Percentiles rank a stretch among this genome's conserved stretches.
phyloP scores from a whole-genome alignment of 805 yeast species.

The Teunomyces panamensis region DNA sequence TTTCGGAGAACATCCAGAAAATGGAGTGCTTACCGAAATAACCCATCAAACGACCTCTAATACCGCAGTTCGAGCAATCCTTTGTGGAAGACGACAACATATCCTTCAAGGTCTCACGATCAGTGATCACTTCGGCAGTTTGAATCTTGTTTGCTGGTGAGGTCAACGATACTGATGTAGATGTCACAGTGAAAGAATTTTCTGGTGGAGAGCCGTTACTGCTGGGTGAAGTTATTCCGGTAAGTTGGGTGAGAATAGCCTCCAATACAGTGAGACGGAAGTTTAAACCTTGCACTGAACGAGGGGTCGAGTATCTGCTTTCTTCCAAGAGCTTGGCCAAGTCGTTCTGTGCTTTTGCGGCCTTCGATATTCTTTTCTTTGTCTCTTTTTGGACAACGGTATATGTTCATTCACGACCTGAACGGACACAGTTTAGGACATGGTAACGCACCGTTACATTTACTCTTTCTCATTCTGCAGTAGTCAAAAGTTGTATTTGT shows the following conservation, averaged over 20 bases:
- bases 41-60: constrained; percentile 4
- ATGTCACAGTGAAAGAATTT: background rate
- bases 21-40: constrained; percentile 17
- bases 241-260: constrained; percentile 13
- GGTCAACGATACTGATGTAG: background rate
- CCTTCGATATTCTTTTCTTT: background rate
- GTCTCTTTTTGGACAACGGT: constrained; percentile 19
- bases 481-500: constrained; percentile 47
- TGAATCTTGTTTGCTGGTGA: background rate
- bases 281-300: constrained; percentile 10
- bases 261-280: constrained; percentile 15
- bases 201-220: background rate
- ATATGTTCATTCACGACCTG: constrained; percentile 16
- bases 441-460: constrained; percentile 34
- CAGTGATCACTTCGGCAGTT: background rate
- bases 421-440: constrained; percentile 21
- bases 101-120: background rate
- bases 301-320: constrained; percentile 1
- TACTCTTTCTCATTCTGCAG: constrained; percentile 43
- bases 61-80: background rate
- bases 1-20: constrained; percentile 12
- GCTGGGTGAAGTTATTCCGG: constrained; percentile 4
- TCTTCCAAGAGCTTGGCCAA: background rate
- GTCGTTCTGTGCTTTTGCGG: background rate
- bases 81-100: background rate